phyloP scores from a whole-genome alignment of 1,284 basidiomycete genomes.

The Vanrija sp. region DNA sequence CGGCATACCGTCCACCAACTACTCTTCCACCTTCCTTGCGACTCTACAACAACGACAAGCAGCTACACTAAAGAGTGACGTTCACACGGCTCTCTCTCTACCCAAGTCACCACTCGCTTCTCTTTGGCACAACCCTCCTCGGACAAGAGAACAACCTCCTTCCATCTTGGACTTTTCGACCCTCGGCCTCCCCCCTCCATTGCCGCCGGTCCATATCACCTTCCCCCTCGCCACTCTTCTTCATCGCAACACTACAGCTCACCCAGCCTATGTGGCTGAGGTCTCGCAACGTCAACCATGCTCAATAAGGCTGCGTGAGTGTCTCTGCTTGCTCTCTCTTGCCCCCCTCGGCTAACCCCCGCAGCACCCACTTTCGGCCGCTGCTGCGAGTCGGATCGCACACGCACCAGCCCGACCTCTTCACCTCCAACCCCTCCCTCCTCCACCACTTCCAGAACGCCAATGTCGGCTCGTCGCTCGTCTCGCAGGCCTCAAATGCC shows the following conservation, averaged over 20 bases:
- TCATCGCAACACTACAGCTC: too few relatives aligned
- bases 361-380: constrained; percentile 45
- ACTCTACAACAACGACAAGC: not conserved
- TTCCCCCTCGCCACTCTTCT: not conserved
- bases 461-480: constrained; percentile 21
- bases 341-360: not conserved
- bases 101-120: too few relatives aligned
- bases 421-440: constrained; percentile 48
- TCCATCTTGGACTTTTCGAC: constrained; percentile 1
- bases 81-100: too few relatives aligned
- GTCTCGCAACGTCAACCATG: constrained; percentile 21
- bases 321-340: not conserved
- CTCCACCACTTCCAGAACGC: constrained; percentile 43
- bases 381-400: constrained; percentile 38
- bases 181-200: not conserved
- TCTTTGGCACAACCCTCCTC: too few relatives aligned
- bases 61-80: not conserved
- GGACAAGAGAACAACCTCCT: not conserved
- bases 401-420: constrained; percentile 38
- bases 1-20: not conserved
- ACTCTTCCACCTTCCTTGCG: not conserved
- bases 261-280: too few relatives aligned
- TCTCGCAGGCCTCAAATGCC: constrained; percentile 20
- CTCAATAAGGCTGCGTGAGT: constrained; percentile 46
- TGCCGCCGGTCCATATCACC: not conserved